Percentiles rank a stretch among this genome's conserved stretches.
Evolutionary conservation across 2,329 filamentous ascomycete genomes (phyloP).

Genomic region (Colletotrichum nymphaeae): DNA sequence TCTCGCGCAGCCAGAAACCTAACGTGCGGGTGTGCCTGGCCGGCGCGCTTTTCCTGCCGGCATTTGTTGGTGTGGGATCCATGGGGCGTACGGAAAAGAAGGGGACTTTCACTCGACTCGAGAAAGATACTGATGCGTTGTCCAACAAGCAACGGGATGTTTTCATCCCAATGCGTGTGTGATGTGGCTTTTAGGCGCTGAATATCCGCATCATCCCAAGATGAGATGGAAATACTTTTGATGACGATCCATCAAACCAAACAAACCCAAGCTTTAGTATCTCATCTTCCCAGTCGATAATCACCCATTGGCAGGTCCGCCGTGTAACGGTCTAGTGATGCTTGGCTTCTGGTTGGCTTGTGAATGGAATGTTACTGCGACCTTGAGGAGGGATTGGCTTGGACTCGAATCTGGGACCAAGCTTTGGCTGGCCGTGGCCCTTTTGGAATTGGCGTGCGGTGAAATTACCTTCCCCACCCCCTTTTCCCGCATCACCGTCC

Average conservation of each 20-base stretch:
- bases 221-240: not conserved
- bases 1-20: not conserved
- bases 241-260: not conserved
- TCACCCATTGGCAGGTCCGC: not conserved
- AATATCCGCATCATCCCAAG: not conserved
- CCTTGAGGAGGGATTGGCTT: slow-evolving; percentile 14
- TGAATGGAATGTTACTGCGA: not conserved
- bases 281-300: not conserved
- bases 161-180: not conserved
- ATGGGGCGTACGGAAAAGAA: not conserved
- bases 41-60: slow-evolving; percentile 25
- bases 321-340: not conserved
- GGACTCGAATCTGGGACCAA: slow-evolving; percentile 22
- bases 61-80: slow-evolving; percentile 21
- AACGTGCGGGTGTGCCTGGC: slow-evolving; percentile 22
- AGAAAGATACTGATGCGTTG: not conserved
- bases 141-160: not conserved
- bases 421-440: slow-evolving; percentile 22
- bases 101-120: not conserved
- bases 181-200: not conserved
- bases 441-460: slow-evolving; percentile 11
- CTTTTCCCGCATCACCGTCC: slow-evolving; percentile 34
- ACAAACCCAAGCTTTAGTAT: not conserved
- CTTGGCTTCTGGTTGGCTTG: slow-evolving; percentile 1
- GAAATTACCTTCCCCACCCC: slow-evolving; percentile 35